Percentiles rank a stretch among this genome's conserved stretches.
Conservation (phyloP, 768 basidiomycete genomes). For the Cystobasidium tubakii region DNA sequence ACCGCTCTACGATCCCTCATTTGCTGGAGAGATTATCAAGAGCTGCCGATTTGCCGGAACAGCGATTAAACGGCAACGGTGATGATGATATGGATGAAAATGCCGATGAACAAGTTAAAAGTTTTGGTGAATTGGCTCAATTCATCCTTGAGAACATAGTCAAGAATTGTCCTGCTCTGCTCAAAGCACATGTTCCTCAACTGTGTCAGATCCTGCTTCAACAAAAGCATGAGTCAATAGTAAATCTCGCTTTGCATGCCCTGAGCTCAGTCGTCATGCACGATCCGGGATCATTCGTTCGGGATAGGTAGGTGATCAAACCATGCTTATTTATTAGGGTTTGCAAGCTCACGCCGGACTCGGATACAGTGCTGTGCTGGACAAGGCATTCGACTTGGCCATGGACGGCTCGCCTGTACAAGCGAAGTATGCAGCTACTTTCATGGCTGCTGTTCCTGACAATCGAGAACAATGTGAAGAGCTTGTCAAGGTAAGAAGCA, state of each 20-base stretch:
- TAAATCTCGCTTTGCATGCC: constrained; percentile 69
- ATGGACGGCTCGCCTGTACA: constrained; percentile 27
- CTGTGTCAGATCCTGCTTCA: constrained; percentile 68
- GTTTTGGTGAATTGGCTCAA: constrained; percentile 34
- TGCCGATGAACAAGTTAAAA: constrained; percentile 50
- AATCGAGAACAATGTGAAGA: constrained; percentile 39
- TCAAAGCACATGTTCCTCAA: constrained; percentile 67
- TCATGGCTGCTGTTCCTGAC: constrained; percentile 39
- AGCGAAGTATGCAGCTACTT: constrained; percentile 45
- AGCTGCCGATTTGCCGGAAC: constrained; percentile 53
- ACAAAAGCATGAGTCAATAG: constrained; percentile 55
- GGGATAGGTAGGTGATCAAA: constrained; percentile 25
- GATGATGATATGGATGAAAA: constrained; percentile 41
- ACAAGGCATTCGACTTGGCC: constrained; percentile 19
- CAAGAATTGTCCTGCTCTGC: constrained; percentile 69
- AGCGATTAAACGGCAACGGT: neutral
- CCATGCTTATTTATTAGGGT: too few species aligned
- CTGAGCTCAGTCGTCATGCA: constrained; percentile 48
- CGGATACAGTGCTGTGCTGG: constrained; percentile 16
- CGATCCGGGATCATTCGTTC: constrained; percentile 11
- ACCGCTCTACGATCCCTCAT: constrained; percentile 75
- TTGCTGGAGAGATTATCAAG: constrained; percentile 59
- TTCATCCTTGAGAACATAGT: constrained; percentile 57
- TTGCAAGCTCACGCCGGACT: neutral
- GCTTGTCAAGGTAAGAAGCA: constrained; percentile 37